These are phyloP conservation scores for Globisporangium heterothallicum DNA, from an alignment of 352 stramenopile species.

Conservation along the genomic window DNA sequence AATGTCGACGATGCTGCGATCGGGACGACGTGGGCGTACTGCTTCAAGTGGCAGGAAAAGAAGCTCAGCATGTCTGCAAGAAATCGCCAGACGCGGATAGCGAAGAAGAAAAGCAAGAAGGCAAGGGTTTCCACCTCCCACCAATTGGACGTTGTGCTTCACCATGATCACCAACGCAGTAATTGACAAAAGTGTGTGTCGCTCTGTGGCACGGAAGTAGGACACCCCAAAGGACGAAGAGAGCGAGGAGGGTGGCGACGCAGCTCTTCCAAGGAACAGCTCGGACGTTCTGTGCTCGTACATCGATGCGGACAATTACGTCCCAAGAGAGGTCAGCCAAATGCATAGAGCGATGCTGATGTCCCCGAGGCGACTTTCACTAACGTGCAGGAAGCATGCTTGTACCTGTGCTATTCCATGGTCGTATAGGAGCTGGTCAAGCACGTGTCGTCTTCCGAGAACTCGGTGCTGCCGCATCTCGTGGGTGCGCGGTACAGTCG, in stretches of 20 bases:
- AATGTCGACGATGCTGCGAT: slow-evolving; percentile 8
- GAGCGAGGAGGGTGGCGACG: slow-evolving; percentile 10
- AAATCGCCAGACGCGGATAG: slow-evolving; percentile 5
- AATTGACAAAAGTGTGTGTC: no score
- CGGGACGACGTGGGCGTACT: slow-evolving; percentile 37
- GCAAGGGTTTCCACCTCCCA: background rate
- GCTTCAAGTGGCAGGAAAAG: slow-evolving; percentile 57
- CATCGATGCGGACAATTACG: slow-evolving; percentile 51
- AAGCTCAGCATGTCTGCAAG: slow-evolving; percentile 13
- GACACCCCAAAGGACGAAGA: background rate
- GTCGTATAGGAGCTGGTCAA: slow-evolving; percentile 8
- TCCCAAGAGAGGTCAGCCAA: slow-evolving; percentile 20
- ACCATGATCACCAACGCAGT: no score
- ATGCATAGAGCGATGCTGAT: no score
- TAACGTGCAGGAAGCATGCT: background rate
- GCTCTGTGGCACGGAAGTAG: background rate
- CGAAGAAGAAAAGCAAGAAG: slow-evolving; percentile 8
- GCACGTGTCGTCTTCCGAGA: background rate
- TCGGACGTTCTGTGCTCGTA: slow-evolving; percentile 22
- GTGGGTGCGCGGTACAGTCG: slow-evolving; percentile 13
- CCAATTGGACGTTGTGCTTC: no score
- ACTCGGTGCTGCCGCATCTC: slow-evolving; percentile 6
- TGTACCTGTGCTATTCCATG: no score
- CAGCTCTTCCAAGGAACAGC: background rate
- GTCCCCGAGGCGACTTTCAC: background rate